phyloP scores from a whole-genome alignment of 208 protist species.

The Phytomonas francai region DNA sequence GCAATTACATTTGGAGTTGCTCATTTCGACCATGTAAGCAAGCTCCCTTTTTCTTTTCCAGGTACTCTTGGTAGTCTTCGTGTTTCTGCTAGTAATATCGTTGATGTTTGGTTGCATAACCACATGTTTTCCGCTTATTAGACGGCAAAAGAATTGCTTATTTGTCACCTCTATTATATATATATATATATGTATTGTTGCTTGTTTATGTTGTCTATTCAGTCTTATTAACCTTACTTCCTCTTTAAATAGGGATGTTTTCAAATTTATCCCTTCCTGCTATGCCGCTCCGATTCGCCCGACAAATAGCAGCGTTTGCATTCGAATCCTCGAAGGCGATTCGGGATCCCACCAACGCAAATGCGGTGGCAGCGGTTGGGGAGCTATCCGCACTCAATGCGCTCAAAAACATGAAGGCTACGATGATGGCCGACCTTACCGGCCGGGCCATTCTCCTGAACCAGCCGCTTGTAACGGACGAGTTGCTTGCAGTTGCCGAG shows the following conservation, averaged over 20 bases:
- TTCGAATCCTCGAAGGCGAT: constrained; percentile 49
- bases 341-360: constrained; percentile 50
- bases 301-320: constrained; percentile 36
- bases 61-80: neutral
- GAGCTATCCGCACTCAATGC: constrained; percentile 59
- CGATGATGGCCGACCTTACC: constrained; percentile 69
- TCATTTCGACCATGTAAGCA: neutral
- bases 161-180: neutral
- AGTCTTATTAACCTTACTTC: neutral
- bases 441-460: constrained; percentile 57
- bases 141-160: neutral
- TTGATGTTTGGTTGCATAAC: neutral
- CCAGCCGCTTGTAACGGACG: constrained; percentile 48
- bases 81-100: neutral
- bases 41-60: neutral
- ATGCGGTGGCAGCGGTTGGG: constrained; percentile 59
- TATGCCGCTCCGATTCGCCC: constrained; percentile 17
- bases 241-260: neutral
- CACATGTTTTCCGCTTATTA: neutral
- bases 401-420: constrained; percentile 55
- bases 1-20: neutral
- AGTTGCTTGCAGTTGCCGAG: constrained; percentile 40
- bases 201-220: neutral
- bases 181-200: constrained; percentile 3
- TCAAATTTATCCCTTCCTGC: constrained; percentile 2